Percentiles rank a stretch among this genome's conserved stretches.
These are phyloP conservation scores for Yarrowia alimentaria DNA, from an alignment of 805 yeast genomes.

Conservation along the genomic window DNA sequence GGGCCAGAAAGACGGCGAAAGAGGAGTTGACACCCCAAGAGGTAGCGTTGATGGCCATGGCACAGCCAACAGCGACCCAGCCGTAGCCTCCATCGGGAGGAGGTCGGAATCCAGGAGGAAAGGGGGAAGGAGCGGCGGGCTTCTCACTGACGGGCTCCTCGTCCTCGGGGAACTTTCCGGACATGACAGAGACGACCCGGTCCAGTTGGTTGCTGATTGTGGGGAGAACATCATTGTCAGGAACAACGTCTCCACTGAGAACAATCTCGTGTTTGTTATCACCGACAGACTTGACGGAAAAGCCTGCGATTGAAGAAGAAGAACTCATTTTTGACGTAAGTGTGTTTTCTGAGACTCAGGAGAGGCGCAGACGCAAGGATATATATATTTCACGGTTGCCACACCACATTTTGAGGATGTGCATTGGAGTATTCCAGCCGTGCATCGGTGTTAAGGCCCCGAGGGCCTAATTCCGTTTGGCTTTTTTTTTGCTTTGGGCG, in stretches of 20 bases:
- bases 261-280: constrained; percentile 21
- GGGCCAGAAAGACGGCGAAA: constrained; percentile 26
- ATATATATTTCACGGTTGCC: too few relatives aligned
- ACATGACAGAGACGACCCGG: constrained; percentile 17
- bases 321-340: constrained; percentile 13
- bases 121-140: constrained; percentile 18
- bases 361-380: too few relatives aligned
- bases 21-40: constrained; percentile 28
- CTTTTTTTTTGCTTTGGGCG: constrained; percentile 1
- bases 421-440: constrained; percentile 9
- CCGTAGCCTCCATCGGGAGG: constrained; percentile 29
- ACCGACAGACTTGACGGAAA: constrained; percentile 17
- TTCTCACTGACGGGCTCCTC: neutral
- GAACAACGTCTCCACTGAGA: constrained; percentile 18
- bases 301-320: constrained; percentile 16
- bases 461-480: constrained; percentile 6
- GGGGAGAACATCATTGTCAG: constrained; percentile 6
- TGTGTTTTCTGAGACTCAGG: neutral
- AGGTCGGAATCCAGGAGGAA: constrained; percentile 26
- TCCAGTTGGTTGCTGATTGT: constrained; percentile 25
- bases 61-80: constrained; percentile 26
- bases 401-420: constrained; percentile 4
- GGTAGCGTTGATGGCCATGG: constrained; percentile 23
- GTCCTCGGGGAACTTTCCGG: constrained; percentile 10
- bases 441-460: constrained; percentile 24